Conservation (phyloP, 106 monocot species). For the Apostasia ramifera region DNA sequence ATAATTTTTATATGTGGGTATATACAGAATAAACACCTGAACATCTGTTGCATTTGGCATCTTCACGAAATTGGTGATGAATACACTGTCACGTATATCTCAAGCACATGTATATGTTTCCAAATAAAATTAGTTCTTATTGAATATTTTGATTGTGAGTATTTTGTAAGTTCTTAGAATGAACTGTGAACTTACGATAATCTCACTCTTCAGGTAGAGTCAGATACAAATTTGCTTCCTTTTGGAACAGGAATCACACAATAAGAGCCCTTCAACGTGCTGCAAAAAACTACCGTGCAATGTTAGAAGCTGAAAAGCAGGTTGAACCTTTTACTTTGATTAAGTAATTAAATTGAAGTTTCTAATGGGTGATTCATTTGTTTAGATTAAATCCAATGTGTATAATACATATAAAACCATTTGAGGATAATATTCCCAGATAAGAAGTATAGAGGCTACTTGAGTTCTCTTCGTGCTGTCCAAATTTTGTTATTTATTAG, state of each 20-base stretch:
- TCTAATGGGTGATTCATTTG: too few species aligned
- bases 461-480: neutral
- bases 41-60: too few species aligned
- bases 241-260: slow-evolving; percentile 99
- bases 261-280: slow-evolving; percentile 76
- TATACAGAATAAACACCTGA: too few species aligned
- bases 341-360: neutral
- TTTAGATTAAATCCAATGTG: too few species aligned
- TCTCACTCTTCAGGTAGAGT: slow-evolving; percentile 64
- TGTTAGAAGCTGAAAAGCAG: slow-evolving; percentile 89
- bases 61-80: too few species aligned
- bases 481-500: neutral
- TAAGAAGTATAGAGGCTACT: neutral
- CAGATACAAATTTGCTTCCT: slow-evolving; percentile 96
- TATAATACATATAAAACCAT: neutral
- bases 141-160: neutral
- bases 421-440: neutral
- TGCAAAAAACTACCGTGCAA: slow-evolving; percentile 63
- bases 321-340: slow-evolving; percentile 18
- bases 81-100: too few species aligned
- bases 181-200: neutral
- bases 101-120: neutral
- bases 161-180: neutral
- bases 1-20: too few species aligned
- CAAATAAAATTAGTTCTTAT: neutral